These are phyloP conservation scores for Dictyostelium firmibasis DNA, from an alignment of 78 protist species.

Conservation along the genomic window DNA sequence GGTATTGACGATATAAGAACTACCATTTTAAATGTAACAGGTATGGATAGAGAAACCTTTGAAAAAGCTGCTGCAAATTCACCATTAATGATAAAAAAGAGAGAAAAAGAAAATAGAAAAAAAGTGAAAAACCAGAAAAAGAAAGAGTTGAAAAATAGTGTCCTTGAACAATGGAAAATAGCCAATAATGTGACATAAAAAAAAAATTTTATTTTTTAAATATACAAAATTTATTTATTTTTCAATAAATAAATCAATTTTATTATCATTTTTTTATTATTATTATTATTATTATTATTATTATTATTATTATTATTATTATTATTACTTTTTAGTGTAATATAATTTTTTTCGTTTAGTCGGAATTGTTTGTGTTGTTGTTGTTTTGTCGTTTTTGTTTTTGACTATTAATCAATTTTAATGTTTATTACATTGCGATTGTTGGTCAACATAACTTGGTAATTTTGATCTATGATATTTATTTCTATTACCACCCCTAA, in stretches of 20 bases:
- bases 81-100: not conserved
- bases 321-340: no score
- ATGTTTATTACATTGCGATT: not conserved
- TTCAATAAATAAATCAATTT: not conserved
- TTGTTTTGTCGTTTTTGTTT: no score
- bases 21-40: conserved; percentile 12
- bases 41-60: conserved; percentile 7
- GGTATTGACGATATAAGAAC: conserved; percentile 52
- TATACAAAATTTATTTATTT: not conserved
- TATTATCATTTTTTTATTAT: no score
- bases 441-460: not conserved
- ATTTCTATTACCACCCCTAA: conserved; percentile 20
- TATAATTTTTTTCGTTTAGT: no score
- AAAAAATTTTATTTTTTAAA: conserved; percentile 1
- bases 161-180: no score
- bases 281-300: no score
- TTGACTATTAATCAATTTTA: not conserved
- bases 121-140: no score
- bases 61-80: not conserved
- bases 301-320: no score
- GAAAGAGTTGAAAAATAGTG: no score
- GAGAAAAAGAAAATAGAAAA: not conserved
- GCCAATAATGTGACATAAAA: no score
- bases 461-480: conserved; percentile 25
- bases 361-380: no score